Evolutionary conservation across 2,329 filamentous ascomycete species (phyloP), one percentile per base, ranked within the genome.

Genomic region (Pyrenophora graminea): DNA sequence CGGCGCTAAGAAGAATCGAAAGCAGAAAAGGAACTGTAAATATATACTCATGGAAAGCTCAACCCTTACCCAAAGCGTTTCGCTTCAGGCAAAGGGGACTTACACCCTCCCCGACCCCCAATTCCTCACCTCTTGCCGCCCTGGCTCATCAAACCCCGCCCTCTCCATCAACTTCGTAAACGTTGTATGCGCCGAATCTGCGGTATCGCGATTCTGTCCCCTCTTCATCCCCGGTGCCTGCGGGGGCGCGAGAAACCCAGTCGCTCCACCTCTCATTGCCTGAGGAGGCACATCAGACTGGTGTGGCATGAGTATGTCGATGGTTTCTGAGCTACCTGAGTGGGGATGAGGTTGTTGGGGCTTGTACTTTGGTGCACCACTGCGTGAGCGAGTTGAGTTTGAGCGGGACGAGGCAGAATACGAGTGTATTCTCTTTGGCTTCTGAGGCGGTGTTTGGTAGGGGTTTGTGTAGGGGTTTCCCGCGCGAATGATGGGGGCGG

Each of bases 111-210:
- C 59, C 43, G 56, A 61, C 31, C 48, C 54, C 40, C 57, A 70
- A 21, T 66, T 59, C 54, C 69, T 61, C 1, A 72, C 66, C 30
- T 66, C 60, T 21, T 65, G 57, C 27, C 58, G 56, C 7, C 53
- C 58, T 10, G 68, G 56, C 46, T 71, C 63, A 40, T 73, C 67
- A 62, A 71, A 73, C 9, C 75, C 75, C 6, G 74, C 75, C 33
- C 72, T 61, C 61, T 74, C 73, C 74, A 77, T 77, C 39, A 77
- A 57, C 40, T 69, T 69, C 0, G 71, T 73, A 49, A 76, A 76
- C 3, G 75, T 77, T 3, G 75, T 75, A 23, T 69, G 61, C 1
- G 45, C 56, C 7, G 56, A 62, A 17, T 69, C 69, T 9, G 56
- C 55, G 15, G 71, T 74, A 33, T 68, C 54, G 9, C 72, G 55